These are phyloP conservation scores for Pythium guiyangense DNA, from an alignment of 352 stramenopile species.

Conservation along the genomic window DNA sequence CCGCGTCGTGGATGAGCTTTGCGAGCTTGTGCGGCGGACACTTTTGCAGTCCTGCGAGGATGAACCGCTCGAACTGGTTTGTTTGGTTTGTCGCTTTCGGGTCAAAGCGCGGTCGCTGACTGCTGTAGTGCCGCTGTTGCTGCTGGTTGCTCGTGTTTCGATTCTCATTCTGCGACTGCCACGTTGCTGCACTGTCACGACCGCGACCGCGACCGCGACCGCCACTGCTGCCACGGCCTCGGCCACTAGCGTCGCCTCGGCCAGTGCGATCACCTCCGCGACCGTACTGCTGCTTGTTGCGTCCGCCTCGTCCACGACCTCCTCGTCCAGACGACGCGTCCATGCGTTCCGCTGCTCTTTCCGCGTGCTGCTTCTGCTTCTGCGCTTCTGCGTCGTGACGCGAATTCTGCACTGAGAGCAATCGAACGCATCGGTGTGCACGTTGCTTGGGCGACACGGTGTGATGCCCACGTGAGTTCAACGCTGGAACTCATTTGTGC, in stretches of 20 bases:
- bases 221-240: not conserved
- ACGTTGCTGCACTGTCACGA: not conserved
- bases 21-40: conserved; percentile 40
- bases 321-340: conserved; percentile 2
- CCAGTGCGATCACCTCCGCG: not conserved
- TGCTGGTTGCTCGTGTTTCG: conserved; percentile 1
- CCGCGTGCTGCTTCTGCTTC: too few relatives aligned
- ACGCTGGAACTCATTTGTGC: too few relatives aligned
- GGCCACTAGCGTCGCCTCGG: not conserved
- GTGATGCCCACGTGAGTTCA: too few relatives aligned
- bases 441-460: too few relatives aligned
- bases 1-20: conserved; percentile 22
- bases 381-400: too few relatives aligned
- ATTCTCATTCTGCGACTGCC: conserved; percentile 5
- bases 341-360: not conserved
- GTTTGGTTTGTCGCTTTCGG: conserved; percentile 1
- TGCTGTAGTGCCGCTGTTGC: not conserved
- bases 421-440: too few relatives aligned
- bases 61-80: conserved; percentile 28
- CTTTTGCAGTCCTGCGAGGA: conserved; percentile 29
- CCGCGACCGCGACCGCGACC: not conserved
- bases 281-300: not conserved
- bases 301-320: not conserved
- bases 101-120: not conserved
- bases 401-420: too few relatives aligned